Percentiles rank a stretch among this genome's conserved stretches.
phyloP scores from a whole-genome alignment of 352 stramenopile genomes.

The Lagenidium giganteum region DNA sequence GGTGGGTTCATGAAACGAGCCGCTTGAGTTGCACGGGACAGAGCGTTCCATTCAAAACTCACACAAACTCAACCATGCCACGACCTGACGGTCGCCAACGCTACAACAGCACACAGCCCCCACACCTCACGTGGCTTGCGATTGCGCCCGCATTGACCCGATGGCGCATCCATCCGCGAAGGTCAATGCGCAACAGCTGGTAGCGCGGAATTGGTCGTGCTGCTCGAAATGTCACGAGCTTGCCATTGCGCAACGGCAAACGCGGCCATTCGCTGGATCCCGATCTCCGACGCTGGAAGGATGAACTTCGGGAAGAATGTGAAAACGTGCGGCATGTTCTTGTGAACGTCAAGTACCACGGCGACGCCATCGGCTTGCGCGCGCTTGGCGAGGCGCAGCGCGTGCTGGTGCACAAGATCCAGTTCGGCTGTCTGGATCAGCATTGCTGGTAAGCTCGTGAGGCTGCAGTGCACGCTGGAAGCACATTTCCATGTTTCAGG shows the following conservation, averaged over 20 bases:
- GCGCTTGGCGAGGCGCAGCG: constrained; percentile 26
- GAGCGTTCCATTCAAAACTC: too few species aligned
- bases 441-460: constrained; percentile 27
- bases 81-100: too few species aligned
- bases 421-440: constrained; percentile 35
- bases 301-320: constrained; percentile 27
- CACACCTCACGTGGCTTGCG: too few species aligned
- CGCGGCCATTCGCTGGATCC: constrained; percentile 21
- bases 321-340: constrained; percentile 36
- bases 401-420: constrained; percentile 36
- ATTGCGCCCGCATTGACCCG: too few species aligned
- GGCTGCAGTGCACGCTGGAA: constrained; percentile 36
- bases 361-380: constrained; percentile 24
- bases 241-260: constrained; percentile 23
- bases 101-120: too few species aligned
- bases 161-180: too few species aligned
- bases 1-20: too few species aligned
- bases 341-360: constrained; percentile 34
- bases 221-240: too few species aligned
- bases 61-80: too few species aligned
- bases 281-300: constrained; percentile 28
- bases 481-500: constrained; percentile 35
- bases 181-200: too few species aligned
- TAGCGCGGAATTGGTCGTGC: too few species aligned
- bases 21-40: too few species aligned